Base-by-base conservation (phyloP, 2,329 filamentous ascomycete genomes). In the Esteya vermicola region DNA sequence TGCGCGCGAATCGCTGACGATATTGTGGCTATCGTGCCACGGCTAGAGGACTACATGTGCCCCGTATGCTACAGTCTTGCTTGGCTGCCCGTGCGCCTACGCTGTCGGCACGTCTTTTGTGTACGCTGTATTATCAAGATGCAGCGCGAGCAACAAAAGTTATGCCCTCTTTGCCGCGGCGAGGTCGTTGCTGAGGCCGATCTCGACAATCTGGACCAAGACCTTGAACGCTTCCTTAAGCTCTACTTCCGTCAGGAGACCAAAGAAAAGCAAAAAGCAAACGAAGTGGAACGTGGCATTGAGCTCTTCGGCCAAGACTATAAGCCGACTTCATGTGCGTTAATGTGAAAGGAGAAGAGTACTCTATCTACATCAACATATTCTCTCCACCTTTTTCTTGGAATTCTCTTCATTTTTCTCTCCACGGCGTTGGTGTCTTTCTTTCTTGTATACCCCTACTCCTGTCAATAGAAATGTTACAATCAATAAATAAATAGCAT, bases 41-140 rank as follows among this genome's bases (percentile, higher is more conserved):
- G 86, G 51, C 59, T 91, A n/a, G 78, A 85, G 52, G 85, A 93
- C 58, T 89, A 86, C 58, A 66, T 78, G 9, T 93, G 85, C 50
- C 84, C 85, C 2, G 75, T 91, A 44, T 91, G 85, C 59, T 78
- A 80, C 50, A 72, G 72, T 33, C 75, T 93, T 43, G 75, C 80
- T n/a, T 91, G 81, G 66, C 75, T 83, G 49, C 85, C 85, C 0
- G 74, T 93, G n/a, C 73, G 78, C 20, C 65, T 93, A 26, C 68
- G 70, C 13, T 93, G 85, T 56, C 62, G 70, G 22, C 84, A 91
- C 48, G 62, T 88, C 13, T 88, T 89, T 53, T 93, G 85, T 60
- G 89, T 91, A 42, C 70, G 82, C 3, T 93, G 85, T 54, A 68
- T 89, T 36, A 77, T 93, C 46, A 76, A 83, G 50, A 75, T 93